Conservation (phyloP, 768 basidiomycete species). For the Tricholoma matsutake region DNA sequence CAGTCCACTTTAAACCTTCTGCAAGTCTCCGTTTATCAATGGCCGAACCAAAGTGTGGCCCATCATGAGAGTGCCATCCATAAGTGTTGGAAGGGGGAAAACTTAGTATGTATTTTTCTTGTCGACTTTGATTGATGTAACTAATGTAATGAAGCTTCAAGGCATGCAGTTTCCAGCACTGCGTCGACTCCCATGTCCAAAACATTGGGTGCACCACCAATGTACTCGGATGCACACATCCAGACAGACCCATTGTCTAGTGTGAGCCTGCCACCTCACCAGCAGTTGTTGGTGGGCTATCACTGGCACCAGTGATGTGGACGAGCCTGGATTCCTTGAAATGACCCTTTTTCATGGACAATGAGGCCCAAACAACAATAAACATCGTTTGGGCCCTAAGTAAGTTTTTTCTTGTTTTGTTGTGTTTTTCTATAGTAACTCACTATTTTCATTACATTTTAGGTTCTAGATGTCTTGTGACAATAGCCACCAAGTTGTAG, state of each 20-base stretch:
- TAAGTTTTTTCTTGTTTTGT: too few species aligned
- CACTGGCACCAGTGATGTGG: background rate
- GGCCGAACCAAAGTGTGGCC: background rate
- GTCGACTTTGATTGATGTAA: background rate
- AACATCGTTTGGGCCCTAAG: too few species aligned
- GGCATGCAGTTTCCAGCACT: background rate
- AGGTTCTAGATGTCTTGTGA: too few species aligned
- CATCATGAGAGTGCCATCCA: background rate
- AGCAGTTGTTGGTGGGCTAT: background rate
- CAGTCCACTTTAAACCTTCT: background rate
- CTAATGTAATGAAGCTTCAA: background rate
- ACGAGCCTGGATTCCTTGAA: too few species aligned
- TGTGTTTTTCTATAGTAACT: too few species aligned
- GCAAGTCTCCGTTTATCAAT: background rate
- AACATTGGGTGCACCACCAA: background rate
- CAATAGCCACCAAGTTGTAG: too few species aligned
- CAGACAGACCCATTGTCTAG: background rate
- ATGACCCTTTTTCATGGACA: too few species aligned
- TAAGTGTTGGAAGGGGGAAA: background rate
- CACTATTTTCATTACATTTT: too few species aligned
- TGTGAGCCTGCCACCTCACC: background rate
- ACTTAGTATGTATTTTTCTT: background rate
- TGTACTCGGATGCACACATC: too few species aligned
- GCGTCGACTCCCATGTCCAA: background rate
- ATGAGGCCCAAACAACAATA: too few species aligned